Evolutionary conservation across 441 rosid species (phyloP).

Genomic region (Sinapis alba): DNA sequence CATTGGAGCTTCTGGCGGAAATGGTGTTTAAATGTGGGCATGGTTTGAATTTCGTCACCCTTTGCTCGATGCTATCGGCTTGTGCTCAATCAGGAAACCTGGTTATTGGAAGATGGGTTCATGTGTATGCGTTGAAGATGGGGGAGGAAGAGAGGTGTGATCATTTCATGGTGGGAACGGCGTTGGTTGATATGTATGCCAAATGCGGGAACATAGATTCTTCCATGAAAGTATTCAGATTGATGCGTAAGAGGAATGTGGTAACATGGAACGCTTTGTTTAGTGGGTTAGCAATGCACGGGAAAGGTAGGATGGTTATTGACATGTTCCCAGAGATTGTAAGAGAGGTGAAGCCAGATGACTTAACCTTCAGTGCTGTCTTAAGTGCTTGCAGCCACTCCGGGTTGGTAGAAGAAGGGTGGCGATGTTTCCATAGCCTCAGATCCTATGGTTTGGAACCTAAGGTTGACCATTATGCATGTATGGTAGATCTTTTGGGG

Average conservation of each 20-base stretch:
- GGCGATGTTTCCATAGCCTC: conserved; percentile 48
- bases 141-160: conserved; percentile 31
- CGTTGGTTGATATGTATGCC: conserved; percentile 32
- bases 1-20: conserved; percentile 48
- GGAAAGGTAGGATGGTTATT: conserved; percentile 53
- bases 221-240: conserved; percentile 55
- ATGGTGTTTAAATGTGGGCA: conserved; percentile 48
- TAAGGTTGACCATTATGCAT: conserved; percentile 79
- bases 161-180: conserved; percentile 66
- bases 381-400: conserved; percentile 84
- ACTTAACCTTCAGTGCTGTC: conserved; percentile 68
- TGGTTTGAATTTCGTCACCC: conserved; percentile 53
- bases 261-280: conserved; percentile 82
- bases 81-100: conserved; percentile 73
- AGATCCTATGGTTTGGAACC: conserved; percentile 53
- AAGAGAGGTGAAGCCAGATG: conserved; percentile 71
- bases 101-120: conserved; percentile 72
- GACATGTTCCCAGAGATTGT: conserved; percentile 64
- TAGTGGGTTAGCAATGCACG: conserved; percentile 80
- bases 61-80: conserved; percentile 72
- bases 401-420: conserved; percentile 71
- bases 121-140: conserved; percentile 65
- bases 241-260: conserved; percentile 62
- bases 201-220: conserved; percentile 69
- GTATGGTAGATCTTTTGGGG: conserved; percentile 92